These are phyloP conservation scores for Alternaria sp. DNA, from an alignment of 2,329 filamentous ascomycete genomes.

Conservation along the genomic window DNA sequence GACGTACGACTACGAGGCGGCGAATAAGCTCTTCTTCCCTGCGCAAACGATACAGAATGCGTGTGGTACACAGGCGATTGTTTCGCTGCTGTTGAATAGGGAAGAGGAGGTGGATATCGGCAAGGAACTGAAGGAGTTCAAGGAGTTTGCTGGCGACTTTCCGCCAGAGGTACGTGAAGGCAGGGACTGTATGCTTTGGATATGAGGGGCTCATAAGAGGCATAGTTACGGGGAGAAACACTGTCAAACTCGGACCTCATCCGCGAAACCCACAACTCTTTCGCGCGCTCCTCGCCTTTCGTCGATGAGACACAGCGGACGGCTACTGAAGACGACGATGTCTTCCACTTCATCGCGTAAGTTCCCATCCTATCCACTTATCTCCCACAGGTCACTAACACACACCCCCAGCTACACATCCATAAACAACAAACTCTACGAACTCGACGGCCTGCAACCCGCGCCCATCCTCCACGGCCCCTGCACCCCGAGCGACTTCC, in stretches of 20 bases:
- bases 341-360: slow-evolving; percentile 92
- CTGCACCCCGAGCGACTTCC: slow-evolving; percentile 74
- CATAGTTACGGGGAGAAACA: slow-evolving; percentile 71
- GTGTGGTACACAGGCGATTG: slow-evolving; percentile 92
- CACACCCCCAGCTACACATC: slow-evolving; percentile 68
- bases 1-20: slow-evolving; percentile 75
- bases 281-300: slow-evolving; percentile 87
- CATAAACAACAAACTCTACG: slow-evolving; percentile 81
- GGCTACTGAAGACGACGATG: slow-evolving; percentile 79
- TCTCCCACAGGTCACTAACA: not conserved
- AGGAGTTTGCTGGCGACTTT: slow-evolving; percentile 85
- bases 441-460: slow-evolving; percentile 92
- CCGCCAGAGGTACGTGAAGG: slow-evolving; percentile 61
- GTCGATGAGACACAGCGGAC: slow-evolving; percentile 84
- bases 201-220: slow-evolving; percentile 5
- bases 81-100: slow-evolving; percentile 91
- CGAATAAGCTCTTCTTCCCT: slow-evolving; percentile 87
- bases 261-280: slow-evolving; percentile 80
- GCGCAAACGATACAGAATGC: slow-evolving; percentile 98
- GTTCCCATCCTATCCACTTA: not conserved
- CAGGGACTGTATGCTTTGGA: not conserved
- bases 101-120: slow-evolving; percentile 74
- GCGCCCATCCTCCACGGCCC: slow-evolving; percentile 87
- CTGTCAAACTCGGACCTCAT: slow-evolving; percentile 69
- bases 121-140: slow-evolving; percentile 73